phyloP scores from a whole-genome alignment of 495 filamentous ascomycete species.

The Chaetomium fimeti region DNA sequence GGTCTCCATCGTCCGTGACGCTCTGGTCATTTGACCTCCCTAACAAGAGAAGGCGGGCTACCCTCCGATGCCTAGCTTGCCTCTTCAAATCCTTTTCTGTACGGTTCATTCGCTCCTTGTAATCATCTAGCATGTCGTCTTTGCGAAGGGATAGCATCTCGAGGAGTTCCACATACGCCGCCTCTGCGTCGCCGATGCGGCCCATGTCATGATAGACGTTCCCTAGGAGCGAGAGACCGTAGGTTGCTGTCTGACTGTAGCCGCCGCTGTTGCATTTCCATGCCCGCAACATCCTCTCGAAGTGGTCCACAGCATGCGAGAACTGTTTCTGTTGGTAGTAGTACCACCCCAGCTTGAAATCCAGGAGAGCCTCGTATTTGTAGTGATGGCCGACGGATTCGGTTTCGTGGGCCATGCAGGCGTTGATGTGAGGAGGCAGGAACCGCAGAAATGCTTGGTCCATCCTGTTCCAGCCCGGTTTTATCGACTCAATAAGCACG shows the following conservation, averaged over 20 bases:
- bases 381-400: not conserved
- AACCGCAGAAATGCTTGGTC: constrained; percentile 2
- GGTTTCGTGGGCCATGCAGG: not conserved
- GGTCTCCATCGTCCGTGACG: not conserved
- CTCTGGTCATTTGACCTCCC: not conserved
- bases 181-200: constrained; percentile 6
- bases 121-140: not conserved
- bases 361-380: constrained; percentile 4
- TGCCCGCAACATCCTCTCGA: not conserved
- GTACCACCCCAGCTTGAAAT: constrained; percentile 16
- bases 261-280: constrained; percentile 4
- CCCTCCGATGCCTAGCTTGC: not conserved
- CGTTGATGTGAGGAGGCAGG: constrained; percentile 7
- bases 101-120: not conserved
- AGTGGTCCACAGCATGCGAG: not conserved
- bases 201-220: constrained; percentile 19
- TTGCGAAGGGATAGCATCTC: not conserved
- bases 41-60: not conserved
- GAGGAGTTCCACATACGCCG: not conserved
- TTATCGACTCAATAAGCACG: constrained; percentile 15
- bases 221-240: not conserved
- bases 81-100: not conserved
- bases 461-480: not conserved
- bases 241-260: not conserved
- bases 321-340: not conserved